Percentiles rank a stretch among this genome's conserved stretches.
Conservation (phyloP, 495 filamentous ascomycete genomes). For the Venustampulla echinocandica region DNA sequence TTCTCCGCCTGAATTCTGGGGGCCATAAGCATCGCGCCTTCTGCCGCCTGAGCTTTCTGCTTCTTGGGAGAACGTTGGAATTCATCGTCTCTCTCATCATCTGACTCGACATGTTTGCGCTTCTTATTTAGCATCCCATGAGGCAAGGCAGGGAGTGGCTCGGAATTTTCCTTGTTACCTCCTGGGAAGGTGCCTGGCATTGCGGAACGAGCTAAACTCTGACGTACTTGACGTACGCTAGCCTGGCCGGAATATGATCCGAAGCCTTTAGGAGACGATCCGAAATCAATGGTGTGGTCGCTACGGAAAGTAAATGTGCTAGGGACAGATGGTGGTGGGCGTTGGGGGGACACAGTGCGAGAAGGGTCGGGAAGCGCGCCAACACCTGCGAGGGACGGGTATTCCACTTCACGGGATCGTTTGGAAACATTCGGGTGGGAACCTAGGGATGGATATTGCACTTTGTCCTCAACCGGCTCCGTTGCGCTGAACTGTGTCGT, state of each 20-base stretch:
- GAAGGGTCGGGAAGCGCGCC: slow-evolving; percentile 20
- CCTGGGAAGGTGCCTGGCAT: slow-evolving; percentile 46
- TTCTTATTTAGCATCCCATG: slow-evolving; percentile 73
- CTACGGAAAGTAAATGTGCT: slow-evolving; percentile 52
- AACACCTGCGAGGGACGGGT: slow-evolving; percentile 20
- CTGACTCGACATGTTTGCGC: slow-evolving; percentile 44
- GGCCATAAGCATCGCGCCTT: slow-evolving; percentile 17
- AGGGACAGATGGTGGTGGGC: slow-evolving; percentile 28
- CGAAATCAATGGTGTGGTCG: slow-evolving; percentile 48
- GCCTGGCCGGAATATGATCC: slow-evolving; percentile 42
- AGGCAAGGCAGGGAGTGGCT: slow-evolving; percentile 36
- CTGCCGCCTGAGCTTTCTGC: slow-evolving; percentile 21
- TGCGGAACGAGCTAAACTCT: slow-evolving; percentile 35
- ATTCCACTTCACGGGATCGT: slow-evolving; percentile 23
- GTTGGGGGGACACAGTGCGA: slow-evolving; percentile 1
- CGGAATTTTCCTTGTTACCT: slow-evolving; percentile 36
- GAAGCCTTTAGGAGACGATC: slow-evolving; percentile 33
- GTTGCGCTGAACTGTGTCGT: neutral
- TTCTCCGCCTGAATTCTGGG: slow-evolving; percentile 9
- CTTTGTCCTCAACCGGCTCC: neutral
- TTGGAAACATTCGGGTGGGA: slow-evolving; percentile 26
- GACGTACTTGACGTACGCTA: slow-evolving; percentile 48
- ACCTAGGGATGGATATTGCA: slow-evolving; percentile 39
- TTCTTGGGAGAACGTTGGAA: slow-evolving; percentile 34
- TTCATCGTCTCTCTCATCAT: slow-evolving; percentile 36